These are phyloP conservation scores for Penstemon eatonii DNA, from an alignment of 257 asterid species.

Conservation along the genomic window DNA sequence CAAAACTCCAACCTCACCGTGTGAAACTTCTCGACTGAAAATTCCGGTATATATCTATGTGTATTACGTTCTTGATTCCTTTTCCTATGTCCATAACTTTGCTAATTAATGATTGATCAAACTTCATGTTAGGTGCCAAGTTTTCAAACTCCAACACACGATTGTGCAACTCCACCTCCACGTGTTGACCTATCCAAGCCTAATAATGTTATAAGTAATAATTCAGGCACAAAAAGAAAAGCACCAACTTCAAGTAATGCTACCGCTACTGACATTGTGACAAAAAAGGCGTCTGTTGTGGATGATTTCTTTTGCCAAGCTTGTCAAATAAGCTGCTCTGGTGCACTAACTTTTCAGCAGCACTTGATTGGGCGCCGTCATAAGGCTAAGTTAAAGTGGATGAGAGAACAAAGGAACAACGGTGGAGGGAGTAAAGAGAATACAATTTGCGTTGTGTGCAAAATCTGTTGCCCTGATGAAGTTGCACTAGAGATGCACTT, in stretches of 20 bases:
- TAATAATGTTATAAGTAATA: too few species aligned
- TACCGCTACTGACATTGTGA: background rate
- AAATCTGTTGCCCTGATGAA: constrained; percentile 46
- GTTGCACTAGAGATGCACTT: constrained; percentile 38
- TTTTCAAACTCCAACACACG: too few species aligned
- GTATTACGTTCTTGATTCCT: too few species aligned
- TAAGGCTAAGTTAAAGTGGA: constrained; percentile 42
- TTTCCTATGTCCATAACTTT: too few species aligned
- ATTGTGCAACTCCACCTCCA: too few species aligned
- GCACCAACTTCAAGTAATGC: background rate
- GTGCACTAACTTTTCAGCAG: constrained; percentile 30
- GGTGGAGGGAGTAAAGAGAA: background rate
- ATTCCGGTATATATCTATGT: too few species aligned
- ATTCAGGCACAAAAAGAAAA: constrained; percentile 4
- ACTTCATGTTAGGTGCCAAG: too few species aligned
- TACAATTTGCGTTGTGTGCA: constrained; percentile 45
- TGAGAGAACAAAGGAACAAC: constrained; percentile 18
- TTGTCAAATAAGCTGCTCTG: constrained; percentile 48
- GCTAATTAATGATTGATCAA: too few species aligned
- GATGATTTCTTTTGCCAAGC: constrained; percentile 36
- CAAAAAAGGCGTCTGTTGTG: background rate
- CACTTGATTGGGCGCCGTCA: constrained; percentile 60
- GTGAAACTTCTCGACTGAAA: too few species aligned
- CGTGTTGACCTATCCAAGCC: too few species aligned
- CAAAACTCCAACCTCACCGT: too few species aligned